Evolutionary conservation across 768 basidiomycete genomes (phyloP).

Genomic region (Naematelia aurantialba): DNA sequence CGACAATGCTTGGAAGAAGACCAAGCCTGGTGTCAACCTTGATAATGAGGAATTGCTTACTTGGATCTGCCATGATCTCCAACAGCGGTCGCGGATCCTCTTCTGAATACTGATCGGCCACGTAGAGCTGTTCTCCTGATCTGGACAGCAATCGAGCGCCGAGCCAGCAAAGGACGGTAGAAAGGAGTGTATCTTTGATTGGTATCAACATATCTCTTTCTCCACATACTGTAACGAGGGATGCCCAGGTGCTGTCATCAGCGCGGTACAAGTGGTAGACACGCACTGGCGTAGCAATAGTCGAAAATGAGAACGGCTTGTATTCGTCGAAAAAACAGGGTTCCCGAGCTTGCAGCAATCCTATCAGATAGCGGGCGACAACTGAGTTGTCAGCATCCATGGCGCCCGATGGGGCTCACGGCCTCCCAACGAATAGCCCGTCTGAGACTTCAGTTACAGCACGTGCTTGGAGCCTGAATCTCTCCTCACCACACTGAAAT

Average conservation of each 20-base stretch:
- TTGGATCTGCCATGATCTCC: constrained; percentile 41
- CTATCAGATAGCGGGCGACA: constrained; percentile 37
- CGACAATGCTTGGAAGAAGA: constrained; percentile 27
- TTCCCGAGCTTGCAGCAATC: constrained; percentile 30
- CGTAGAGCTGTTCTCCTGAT: constrained; percentile 37
- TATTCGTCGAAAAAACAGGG: constrained; percentile 39
- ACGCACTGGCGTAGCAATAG: constrained; percentile 39
- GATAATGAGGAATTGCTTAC: constrained; percentile 13
- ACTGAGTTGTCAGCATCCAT: constrained; percentile 16
- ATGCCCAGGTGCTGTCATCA: constrained; percentile 33
- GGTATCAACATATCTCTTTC: not conserved
- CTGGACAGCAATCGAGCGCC: constrained; percentile 30
- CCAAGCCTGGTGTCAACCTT: constrained; percentile 11
- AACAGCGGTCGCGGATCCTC: constrained; percentile 34
- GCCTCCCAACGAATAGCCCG: constrained; percentile 33
- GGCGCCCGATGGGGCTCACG: constrained; percentile 5
- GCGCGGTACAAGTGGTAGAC: not conserved
- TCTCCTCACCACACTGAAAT: constrained; percentile 32
- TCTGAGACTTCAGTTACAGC: constrained; percentile 8
- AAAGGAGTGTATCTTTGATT: constrained; percentile 29
- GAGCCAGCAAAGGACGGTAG: constrained; percentile 21
- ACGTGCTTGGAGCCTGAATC: not conserved
- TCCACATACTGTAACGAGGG: constrained; percentile 32
- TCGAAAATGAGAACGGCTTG: constrained; percentile 29
- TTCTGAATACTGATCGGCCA: constrained; percentile 27